A percentile compares a stretch with the other conserved stretches of the same genome.
These are phyloP conservation scores for Erodium texanum DNA, from an alignment of 441 rosid species.

Conservation along the genomic window DNA sequence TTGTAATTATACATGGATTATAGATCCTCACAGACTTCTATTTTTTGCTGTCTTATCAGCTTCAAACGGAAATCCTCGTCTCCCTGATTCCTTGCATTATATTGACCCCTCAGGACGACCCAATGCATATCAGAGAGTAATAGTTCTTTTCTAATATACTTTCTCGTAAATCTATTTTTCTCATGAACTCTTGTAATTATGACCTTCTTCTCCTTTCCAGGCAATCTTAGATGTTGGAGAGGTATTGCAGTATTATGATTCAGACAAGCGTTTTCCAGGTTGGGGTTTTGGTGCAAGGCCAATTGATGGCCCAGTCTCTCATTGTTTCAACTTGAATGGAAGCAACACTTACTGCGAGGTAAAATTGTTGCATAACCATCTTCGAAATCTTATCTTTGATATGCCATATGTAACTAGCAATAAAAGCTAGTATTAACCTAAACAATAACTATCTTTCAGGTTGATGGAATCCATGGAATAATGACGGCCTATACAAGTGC, in stretches of 20 bases:
- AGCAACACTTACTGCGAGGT: slow-evolving; percentile 75
- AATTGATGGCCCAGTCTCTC: slow-evolving; percentile 78
- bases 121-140: slow-evolving; percentile 70
- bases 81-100: slow-evolving; percentile 90
- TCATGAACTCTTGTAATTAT: slow-evolving; percentile 11
- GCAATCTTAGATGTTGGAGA: slow-evolving; percentile 89
- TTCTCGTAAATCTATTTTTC: not conserved
- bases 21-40: slow-evolving; percentile 6
- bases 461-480: slow-evolving; percentile 84
- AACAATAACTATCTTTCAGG: slow-evolving; percentile 36
- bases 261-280: slow-evolving; percentile 77
- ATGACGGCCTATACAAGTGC: slow-evolving; percentile 68
- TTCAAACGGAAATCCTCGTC: slow-evolving; percentile 96
- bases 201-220: slow-evolving; percentile 26
- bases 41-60: slow-evolving; percentile 35
- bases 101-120: slow-evolving; percentile 70
- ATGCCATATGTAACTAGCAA: not conserved
- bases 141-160: not conserved
- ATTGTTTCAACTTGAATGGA: slow-evolving; percentile 90
- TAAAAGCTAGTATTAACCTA: slow-evolving; percentile 10
- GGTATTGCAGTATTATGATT: slow-evolving; percentile 76
- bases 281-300: slow-evolving; percentile 99
- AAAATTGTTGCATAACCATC: slow-evolving; percentile 13
- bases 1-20: not conserved
- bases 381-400: not conserved